Base-by-base conservation (phyloP, 139 green algal genomes). In the Coelastrella sp. region DNA sequence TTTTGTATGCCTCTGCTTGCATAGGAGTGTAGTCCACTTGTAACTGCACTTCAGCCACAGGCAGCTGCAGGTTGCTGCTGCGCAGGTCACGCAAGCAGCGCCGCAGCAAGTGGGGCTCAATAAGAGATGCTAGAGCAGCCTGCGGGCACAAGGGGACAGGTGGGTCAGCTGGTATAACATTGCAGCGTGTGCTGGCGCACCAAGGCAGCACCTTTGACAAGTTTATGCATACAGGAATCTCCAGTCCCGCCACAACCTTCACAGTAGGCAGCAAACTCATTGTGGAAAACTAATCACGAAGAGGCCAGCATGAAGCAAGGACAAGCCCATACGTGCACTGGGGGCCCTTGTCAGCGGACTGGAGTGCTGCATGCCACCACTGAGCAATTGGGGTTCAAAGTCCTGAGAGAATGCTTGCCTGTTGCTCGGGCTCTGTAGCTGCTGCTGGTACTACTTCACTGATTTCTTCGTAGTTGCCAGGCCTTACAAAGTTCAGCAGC, bases 1-100 rank as follows among this genome's bases (percentile, higher is more conserved):
- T n/a, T n/a, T n/a, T n/a, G n/a, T n/a, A n/a, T 11, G 90, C 91
- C 19, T 95, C 92, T 4, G 32, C 75, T 76, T 94, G 92, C 7
- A 61, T 8, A 0, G 90, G 57, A 4, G 78, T 93, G 7, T 95
- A 89, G 32, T 94, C 91, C 84, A 96, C 91, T 47, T 83, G 83
- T 47, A 96, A 87, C 77, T 88, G 80, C 80, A 91, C 80, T 66
- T 86, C 87, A 16, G 78, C 87, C 58, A 73, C 77, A 58, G 80
- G 79, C 80, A 68, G 80, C 78, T 83, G 47, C 59, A 17, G 80
- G 32, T 77, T 14, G 58, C n/a, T 19, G 32, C 58, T 65, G 57
- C 22, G 86, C 74, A 92, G 47, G 11, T 92, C 89, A 7, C 61
- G 32, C 61, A 73, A 13, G 75, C 19, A n/a, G 76, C 89, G 89